Percentiles rank a stretch among this genome's conserved stretches.
Evolutionary conservation across 306 rosid genomes (phyloP).

Genomic region (Calophaca sinica): DNA sequence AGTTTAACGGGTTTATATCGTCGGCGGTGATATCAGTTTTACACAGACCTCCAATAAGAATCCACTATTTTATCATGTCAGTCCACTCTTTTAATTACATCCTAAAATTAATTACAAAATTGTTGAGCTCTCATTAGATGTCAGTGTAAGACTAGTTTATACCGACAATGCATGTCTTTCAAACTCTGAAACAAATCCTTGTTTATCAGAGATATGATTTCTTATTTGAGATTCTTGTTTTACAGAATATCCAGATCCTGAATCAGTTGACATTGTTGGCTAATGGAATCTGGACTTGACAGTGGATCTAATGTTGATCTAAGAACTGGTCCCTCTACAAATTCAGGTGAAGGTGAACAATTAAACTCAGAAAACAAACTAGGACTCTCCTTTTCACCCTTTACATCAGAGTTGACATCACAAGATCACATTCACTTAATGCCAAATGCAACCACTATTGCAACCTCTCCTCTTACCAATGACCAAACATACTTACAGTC

Average conservation of each 20-base stretch:
- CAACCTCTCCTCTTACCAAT: slow-evolving; percentile 5
- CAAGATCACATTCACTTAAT: slow-evolving; percentile 30
- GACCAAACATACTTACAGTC: not conserved
- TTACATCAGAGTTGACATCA: slow-evolving; percentile 29
- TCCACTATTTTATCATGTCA: no score
- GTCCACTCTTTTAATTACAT: no score
- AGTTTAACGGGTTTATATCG: no score
- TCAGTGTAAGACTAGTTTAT: no score
- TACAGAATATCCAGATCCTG: slow-evolving; percentile 42
- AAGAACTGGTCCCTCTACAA: slow-evolving; percentile 26
- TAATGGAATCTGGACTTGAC: slow-evolving; percentile 46
- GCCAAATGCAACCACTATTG: slow-evolving; percentile 11
- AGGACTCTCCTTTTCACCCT: slow-evolving; percentile 33
- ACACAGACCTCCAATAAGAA: no score
- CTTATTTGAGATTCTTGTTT: slow-evolving; percentile 16
- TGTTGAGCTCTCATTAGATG: no score
- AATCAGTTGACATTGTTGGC: slow-evolving; percentile 33
- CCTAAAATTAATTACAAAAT: no score
- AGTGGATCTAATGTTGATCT: slow-evolving; percentile 37
- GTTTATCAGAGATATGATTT: not conserved
- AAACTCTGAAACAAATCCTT: no score
- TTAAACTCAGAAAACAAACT: slow-evolving; percentile 9
- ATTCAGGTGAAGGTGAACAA: slow-evolving; percentile 17
- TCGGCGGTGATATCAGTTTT: no score
- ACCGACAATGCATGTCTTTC: no score